Evolutionary conservation across 148 eudicot genomes (phyloP), one percentile per base, ranked within the genome.

Genomic region (Cornus controversa): DNA sequence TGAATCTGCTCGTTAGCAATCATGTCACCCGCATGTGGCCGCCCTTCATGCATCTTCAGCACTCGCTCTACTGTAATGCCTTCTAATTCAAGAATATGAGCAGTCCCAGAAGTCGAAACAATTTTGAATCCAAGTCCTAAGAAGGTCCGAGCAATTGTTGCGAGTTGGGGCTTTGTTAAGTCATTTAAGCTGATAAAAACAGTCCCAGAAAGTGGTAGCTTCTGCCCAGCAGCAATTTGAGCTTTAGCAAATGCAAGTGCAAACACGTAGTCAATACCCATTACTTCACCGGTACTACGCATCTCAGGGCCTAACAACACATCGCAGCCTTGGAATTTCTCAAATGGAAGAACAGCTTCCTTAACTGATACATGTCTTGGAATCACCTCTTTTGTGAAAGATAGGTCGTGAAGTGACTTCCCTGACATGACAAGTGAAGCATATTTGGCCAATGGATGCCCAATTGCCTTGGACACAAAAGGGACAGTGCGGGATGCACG

Each of bases 231-330:
- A 24, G 99, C 99, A 74, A 96, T 92, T 62, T 92, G 91, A 42
- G 98, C 93, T 84, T 90, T 85, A 75, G 98, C 99, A 76, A 94
- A 96, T 20, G 99, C 86, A 26, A 86, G 74, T 5, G 99, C 81
- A 54, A 79, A 88, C 67, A 89, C 97, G 26, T 23, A 83, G 74
- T 87, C 85, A 31, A 96, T 96, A 57, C 95, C 97, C 99, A 96
- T 96, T 37, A 96, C 98, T 80, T 96, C 99, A 45, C 98, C 98
- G 0, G 98, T 96, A 75, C 98, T 93, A n/a, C 93, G 97, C 98
- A 96, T 96, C 80, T 96, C 99, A 1, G 98, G 99, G 37, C 99
- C 98, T 68, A 96, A 73, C 62, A 94, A 80, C 40, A 96, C 98
- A 70, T 96, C 99, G 47, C 94, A 90, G 0, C 98, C 98, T 23